Evolutionary conservation across 345 rosid species (phyloP), one percentile per base, ranked within the genome.

Genomic region (Cardiospermum halicacabum): DNA sequence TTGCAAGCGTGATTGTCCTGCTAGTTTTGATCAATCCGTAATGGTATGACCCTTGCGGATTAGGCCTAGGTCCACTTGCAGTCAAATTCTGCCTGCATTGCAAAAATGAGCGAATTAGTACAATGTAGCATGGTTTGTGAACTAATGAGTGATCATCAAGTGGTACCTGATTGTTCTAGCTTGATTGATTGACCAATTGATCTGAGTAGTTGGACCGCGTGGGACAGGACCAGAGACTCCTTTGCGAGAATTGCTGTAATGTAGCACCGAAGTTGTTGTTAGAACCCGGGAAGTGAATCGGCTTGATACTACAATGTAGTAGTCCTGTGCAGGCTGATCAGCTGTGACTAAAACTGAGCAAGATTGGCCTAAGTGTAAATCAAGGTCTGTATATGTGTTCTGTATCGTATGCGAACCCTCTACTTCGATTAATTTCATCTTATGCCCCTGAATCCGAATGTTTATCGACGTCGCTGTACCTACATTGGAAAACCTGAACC

Each of bases 1-100:
- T 93, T 3, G 84, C 83, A 13, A 93, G 74, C 15, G 77, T 71
- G 57, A 93, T 76, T 19, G 97, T 90, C 60, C 91, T 89, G 71
- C 78, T 76, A 26, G 84, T 79, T 74, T 85, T 88, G 68, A 94
- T 87, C 84, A 85, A 37, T 12, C 99, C 99, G 51, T 94, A 94
- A 66, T 94, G 96, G 80, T 91, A 94, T 1, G 98, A 93, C 10
- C 98, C 98, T 78, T 93, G 98, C 2, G 98, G 98, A 75, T 94
- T 94, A 3, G 99, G 97, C 47, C 99, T 82, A 0, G 97, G 97
- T 26, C 91, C 99, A 65, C 96, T 94, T 11, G 99, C 97, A 0
- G 99, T 88, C 53, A 94, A 81, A 64, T 94, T 94, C 81, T 95
- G 77, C 77, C 98, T 89, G 66, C 42, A 27, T 49, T 18, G 3